Conservation (phyloP, 495 filamentous ascomycete species). For the Geopyxis carbonaria region DNA sequence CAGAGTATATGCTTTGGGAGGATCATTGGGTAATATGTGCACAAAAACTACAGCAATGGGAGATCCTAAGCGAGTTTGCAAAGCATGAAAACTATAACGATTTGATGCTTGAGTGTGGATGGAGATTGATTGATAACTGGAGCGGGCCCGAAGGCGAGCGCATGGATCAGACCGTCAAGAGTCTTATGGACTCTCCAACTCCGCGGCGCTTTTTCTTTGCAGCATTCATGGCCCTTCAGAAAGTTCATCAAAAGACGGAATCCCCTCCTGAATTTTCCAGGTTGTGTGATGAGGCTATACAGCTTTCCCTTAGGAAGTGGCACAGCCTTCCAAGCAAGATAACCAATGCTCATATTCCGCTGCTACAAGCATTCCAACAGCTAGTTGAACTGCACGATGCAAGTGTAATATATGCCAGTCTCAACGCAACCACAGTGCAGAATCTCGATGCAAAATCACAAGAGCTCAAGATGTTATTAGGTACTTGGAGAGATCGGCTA, state of each 20-base stretch:
- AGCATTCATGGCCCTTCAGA: conserved; percentile 89
- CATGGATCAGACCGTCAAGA: conserved; percentile 78
- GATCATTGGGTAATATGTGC: conserved; percentile 97
- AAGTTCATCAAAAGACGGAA: conserved; percentile 79
- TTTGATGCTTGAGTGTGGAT: conserved; percentile 82
- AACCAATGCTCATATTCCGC: conserved; percentile 86
- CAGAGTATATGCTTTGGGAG: conserved; percentile 98
- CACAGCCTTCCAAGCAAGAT: conserved; percentile 85
- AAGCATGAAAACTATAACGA: conserved; percentile 98
- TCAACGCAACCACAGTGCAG: conserved; percentile 59
- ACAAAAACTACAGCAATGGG: conserved; percentile 98
- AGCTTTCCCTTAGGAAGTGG: conserved; percentile 94
- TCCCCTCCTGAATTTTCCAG: conserved; percentile 62
- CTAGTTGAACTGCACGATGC: conserved; percentile 98
- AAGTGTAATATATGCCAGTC: conserved; percentile 79
- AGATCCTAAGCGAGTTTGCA: conserved; percentile 89
- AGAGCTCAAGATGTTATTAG: conserved; percentile 83
- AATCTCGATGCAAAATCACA: conserved; percentile 91
- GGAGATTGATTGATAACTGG: conserved; percentile 90
- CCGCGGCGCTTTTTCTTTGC: conserved; percentile 90
- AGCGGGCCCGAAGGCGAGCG: conserved; percentile 69
- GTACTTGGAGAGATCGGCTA: conserved; percentile 86
- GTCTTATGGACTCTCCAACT: conserved; percentile 90
- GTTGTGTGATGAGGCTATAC: conserved; percentile 87
- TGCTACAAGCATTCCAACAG: conserved; percentile 94